Conservation (phyloP, 208 protist species). For the Strigomonas culicis region DNA sequence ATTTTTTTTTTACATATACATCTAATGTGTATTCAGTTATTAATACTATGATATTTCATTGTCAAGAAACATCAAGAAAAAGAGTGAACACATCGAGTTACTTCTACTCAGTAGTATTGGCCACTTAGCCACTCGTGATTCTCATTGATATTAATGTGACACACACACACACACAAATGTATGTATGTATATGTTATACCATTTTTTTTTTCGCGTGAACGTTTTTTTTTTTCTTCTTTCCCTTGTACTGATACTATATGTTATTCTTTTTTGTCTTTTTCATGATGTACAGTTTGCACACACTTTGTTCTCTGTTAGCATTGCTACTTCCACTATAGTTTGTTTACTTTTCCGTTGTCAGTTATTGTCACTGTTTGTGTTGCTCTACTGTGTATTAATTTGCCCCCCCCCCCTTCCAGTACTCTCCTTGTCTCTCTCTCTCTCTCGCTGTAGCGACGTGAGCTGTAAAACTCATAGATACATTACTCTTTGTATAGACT, state of each 20-base stretch:
- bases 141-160: no score
- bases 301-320: background rate
- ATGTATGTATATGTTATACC: background rate
- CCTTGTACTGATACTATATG: background rate
- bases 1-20: background rate
- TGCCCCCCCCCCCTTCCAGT: background rate
- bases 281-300: conserved; percentile 1
- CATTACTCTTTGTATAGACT: no score
- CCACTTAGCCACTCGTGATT: no score
- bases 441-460: background rate
- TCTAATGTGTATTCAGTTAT: background rate
- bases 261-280: conserved; percentile 10
- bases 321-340: conserved; percentile 1
- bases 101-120: no score
- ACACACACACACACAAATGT: no score
- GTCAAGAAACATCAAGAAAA: no score
- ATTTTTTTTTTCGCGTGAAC: conserved; percentile 13
- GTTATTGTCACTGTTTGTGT: conserved; percentile 9
- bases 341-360: conserved; percentile 11
- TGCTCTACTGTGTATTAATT: conserved; percentile 11
- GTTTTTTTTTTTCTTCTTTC: conserved; percentile 5
- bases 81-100: no score
- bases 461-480: background rate
- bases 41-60: background rate
- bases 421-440: background rate